phyloP scores from a whole-genome alignment of 1,284 basidiomycete genomes.

The Marasmius oreades region DNA sequence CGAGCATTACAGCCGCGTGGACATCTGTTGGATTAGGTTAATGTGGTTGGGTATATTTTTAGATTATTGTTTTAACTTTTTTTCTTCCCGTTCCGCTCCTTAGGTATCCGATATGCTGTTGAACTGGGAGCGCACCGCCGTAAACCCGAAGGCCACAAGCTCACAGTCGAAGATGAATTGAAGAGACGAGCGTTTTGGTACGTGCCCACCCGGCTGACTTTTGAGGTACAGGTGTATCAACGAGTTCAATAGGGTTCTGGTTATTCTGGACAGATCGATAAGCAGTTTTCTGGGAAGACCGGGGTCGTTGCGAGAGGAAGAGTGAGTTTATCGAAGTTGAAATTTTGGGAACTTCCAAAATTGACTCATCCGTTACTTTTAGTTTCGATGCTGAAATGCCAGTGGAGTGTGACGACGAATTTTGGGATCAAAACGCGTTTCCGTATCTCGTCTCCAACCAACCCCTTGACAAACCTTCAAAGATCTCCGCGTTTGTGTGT shows the following conservation, averaged over 20 bases:
- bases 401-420: slow-evolving; percentile 48
- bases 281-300: slow-evolving; percentile 55
- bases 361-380: neutral
- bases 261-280: slow-evolving; percentile 41
- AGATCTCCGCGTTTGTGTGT: slow-evolving; percentile 36
- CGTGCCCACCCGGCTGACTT: slow-evolving; percentile 2
- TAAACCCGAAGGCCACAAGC: slow-evolving; percentile 22
- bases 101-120: slow-evolving; percentile 39
- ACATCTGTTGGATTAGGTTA: neutral
- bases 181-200: slow-evolving; percentile 59
- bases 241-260: slow-evolving; percentile 30
- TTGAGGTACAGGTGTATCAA: neutral
- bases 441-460: slow-evolving; percentile 24
- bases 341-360: neutral
- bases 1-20: slow-evolving; percentile 1
- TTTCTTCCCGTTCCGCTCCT: neutral
- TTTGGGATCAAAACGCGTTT: slow-evolving; percentile 29
- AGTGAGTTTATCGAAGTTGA: slow-evolving; percentile 32
- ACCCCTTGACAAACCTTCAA: slow-evolving; percentile 30
- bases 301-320: slow-evolving; percentile 57
- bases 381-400: slow-evolving; percentile 52
- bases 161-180: slow-evolving; percentile 38
- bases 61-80: neutral
- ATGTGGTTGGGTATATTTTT: neutral
- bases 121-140: slow-evolving; percentile 31